Evolutionary conservation across 2,329 filamentous ascomycete species (phyloP), one percentile per base, ranked within the genome.

Genomic region (Nigrospora sphaerica): DNA sequence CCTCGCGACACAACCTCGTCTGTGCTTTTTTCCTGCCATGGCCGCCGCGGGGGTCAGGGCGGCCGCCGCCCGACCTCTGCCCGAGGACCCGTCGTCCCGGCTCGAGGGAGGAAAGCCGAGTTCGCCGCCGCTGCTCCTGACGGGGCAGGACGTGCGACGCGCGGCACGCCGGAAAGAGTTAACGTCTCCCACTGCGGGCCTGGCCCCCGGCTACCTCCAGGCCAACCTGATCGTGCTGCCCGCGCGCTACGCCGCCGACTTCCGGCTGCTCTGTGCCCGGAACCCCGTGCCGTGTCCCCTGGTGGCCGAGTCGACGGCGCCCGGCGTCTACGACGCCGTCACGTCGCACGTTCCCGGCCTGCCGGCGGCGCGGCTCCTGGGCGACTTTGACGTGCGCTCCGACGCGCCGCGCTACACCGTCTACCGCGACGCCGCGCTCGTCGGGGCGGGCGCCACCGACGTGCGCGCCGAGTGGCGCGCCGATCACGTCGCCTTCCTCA

Each of bases 201-300:
- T 80, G 2, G 75, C 79, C 3, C 74, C 75, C 0, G 69, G 67
- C 12, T 71, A 75, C 54, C 63, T 84, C 13, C 80, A 84, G 66
- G 79, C 80, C 35, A 85, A 85, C 53, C 67, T 85, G 34, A 70
- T 85, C 35, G 68, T 83, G 12, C 67, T 85, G 1, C 80, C 79
- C 0, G 73, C 71, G 2, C 60, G 64, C 32, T 78, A 81, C 58
- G 79, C 80, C 12, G 44, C 64, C 16, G 76, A 83, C 57, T 85
- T 83, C 59, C 70, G 74, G 12, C 59, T 71, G 16, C 73, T 84
- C 19, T 84, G 80, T 59, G 66, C 68, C 1, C 71, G 79, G 42
- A 85, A 85, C 52, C 77, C 80, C 3, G 80, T 83, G 0, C 73
- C 80, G 0, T 84, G 80, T 53, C 80, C 80, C 1, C 63, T 85